Percentiles rank a stretch among this genome's conserved stretches.
Conservation (phyloP, 2,329 filamentous ascomycete genomes). For the Sporothrix sp. region DNA sequence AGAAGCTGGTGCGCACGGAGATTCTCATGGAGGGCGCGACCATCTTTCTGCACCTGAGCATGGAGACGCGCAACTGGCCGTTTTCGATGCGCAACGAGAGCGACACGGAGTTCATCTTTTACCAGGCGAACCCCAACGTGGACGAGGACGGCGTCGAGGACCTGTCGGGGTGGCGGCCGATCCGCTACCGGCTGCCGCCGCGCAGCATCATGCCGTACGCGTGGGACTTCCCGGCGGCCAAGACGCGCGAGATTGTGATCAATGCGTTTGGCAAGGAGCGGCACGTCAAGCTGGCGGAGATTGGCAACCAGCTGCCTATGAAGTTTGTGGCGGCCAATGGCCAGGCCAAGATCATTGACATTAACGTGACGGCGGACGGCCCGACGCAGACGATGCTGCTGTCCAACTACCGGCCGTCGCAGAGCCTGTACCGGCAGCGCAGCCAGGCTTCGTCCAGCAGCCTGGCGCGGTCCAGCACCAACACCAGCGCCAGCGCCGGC, state of each 20-base stretch:
- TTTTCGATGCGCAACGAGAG: slow-evolving; percentile 99
- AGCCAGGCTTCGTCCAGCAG: slow-evolving; percentile 4
- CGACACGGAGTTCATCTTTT: slow-evolving; percentile 93
- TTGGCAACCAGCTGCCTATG: slow-evolving; percentile 92
- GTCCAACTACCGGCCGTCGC: slow-evolving; percentile 86
- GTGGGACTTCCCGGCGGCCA: slow-evolving; percentile 98
- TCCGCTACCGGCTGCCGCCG: slow-evolving; percentile 83
- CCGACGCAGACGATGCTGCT: slow-evolving; percentile 91
- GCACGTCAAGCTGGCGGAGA: slow-evolving; percentile 90
- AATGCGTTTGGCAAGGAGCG: slow-evolving; percentile 69
- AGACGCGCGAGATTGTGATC: slow-evolving; percentile 86
- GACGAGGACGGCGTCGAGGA: slow-evolving; percentile 84
- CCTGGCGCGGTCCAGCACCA: neutral
- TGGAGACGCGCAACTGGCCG: slow-evolving; percentile 93
- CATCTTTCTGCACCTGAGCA: slow-evolving; percentile 80
- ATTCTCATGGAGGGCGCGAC: slow-evolving; percentile 88
- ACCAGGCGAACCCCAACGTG: slow-evolving; percentile 84
- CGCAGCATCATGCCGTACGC: slow-evolving; percentile 99
- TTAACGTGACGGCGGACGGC: slow-evolving; percentile 91
- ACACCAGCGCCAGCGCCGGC: neutral
- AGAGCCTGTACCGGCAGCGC: slow-evolving; percentile 67
- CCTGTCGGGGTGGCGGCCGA: slow-evolving; percentile 79
- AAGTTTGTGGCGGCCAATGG: slow-evolving; percentile 63
- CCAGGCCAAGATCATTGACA: slow-evolving; percentile 81
- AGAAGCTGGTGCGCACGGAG: slow-evolving; percentile 78